Evolutionary conservation across 345 rosid species (phyloP).

Genomic region (Conringia planisiliqua): DNA sequence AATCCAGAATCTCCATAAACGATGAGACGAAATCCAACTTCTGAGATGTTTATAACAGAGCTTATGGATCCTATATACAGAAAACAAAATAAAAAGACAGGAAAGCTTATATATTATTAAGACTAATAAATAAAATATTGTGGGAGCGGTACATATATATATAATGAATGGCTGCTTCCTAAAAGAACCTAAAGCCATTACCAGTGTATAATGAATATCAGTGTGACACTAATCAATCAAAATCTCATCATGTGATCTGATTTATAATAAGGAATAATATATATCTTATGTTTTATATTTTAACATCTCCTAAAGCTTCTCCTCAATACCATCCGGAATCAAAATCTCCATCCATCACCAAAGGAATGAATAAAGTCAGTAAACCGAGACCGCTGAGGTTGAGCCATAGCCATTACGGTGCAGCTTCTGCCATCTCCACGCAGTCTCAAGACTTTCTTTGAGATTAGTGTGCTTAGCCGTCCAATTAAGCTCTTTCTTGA

Average conservation of each 20-base stretch:
- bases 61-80: too few species aligned
- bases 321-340: conserved; percentile 12
- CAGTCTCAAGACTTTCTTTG: conserved; percentile 46
- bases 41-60: not conserved
- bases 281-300: conserved; percentile 15
- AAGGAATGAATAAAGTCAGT: conserved; percentile 28
- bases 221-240: conserved; percentile 1
- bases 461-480: conserved; percentile 53
- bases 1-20: not conserved
- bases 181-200: conserved; percentile 33
- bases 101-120: not conserved
- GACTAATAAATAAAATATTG: not conserved
- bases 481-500: conserved; percentile 54
- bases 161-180: conserved; percentile 25
- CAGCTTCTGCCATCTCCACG: conserved; percentile 68
- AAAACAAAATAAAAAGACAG: too few species aligned
- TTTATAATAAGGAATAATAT: conserved; percentile 5
- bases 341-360: conserved; percentile 31
- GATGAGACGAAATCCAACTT: not conserved
- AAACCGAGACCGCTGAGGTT: conserved; percentile 20
- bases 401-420: conserved; percentile 50
- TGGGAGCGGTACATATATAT: conserved; percentile 2
- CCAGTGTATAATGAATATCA: conserved; percentile 26
- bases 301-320: conserved; percentile 12
- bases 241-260: conserved; percentile 16